phyloP scores from a whole-genome alignment of 257 asterid species.

The Paraleonurus japonicus region DNA sequence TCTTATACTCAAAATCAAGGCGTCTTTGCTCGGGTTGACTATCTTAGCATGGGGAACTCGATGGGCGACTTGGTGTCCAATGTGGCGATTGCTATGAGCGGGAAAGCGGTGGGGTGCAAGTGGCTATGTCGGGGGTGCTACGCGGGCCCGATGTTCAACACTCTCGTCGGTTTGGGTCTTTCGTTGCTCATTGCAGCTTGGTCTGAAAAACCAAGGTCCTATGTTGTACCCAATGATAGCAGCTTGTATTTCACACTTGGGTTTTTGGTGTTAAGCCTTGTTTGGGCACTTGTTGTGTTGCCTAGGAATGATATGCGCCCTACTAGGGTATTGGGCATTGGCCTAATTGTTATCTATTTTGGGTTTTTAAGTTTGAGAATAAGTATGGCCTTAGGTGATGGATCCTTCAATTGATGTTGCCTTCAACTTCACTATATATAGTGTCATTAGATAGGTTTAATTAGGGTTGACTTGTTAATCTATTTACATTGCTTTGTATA shows the following conservation, averaged over 20 bases:
- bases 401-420: conserved; percentile 34
- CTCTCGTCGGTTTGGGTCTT: conserved; percentile 66
- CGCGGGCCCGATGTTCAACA: conserved; percentile 92
- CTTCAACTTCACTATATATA: too few relatives aligned
- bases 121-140: conserved; percentile 85
- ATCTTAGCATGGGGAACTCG: conserved; percentile 87
- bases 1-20: conserved; percentile 48
- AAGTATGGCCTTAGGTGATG: conserved; percentile 51
- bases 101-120: conserved; percentile 70
- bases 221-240: conserved; percentile 49
- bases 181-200: conserved; percentile 72
- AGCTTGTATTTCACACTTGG: conserved; percentile 71
- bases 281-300: conserved; percentile 67
- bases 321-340: conserved; percentile 53
- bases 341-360: conserved; percentile 60
- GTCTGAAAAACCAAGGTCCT: conserved; percentile 46
- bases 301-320: conserved; percentile 71
- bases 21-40: conserved; percentile 62
- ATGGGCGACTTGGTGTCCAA: conserved; percentile 85
- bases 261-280: conserved; percentile 45
- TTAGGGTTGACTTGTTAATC: not conserved
- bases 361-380: conserved; percentile 52
- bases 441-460: too few relatives aligned
- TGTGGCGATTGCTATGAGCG: conserved; percentile 67
- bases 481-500: not conserved